These are phyloP conservation scores for Rehmannia glutinosa DNA, from an alignment of 257 asterid species.

Conservation along the genomic window DNA sequence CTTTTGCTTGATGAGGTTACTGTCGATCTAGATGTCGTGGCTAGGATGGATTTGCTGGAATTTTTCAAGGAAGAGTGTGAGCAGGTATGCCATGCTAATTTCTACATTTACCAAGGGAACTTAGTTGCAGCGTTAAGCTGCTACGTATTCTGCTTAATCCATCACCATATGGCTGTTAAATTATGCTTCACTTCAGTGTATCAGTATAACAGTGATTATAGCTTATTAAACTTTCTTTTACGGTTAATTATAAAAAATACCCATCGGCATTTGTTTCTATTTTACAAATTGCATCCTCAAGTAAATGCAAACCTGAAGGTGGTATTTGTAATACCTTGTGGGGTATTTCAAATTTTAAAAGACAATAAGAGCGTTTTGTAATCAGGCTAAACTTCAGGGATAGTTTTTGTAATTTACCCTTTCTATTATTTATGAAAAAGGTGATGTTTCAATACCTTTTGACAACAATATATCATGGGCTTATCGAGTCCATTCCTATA, in stretches of 20 bases:
- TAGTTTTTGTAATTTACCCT: no score
- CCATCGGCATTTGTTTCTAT: background rate
- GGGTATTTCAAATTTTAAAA: no score
- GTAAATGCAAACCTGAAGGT: no score
- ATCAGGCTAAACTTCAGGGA: background rate
- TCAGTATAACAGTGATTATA: background rate
- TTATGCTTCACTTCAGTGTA: background rate
- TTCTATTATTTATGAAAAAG: no score
- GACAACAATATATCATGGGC: no score
- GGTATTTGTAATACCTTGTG: background rate
- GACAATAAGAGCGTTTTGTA: background rate
- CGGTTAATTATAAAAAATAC: background rate
- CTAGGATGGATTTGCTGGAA: constrained; percentile 94
- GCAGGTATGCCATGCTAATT: constrained; percentile 40
- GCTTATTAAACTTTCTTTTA: no score
- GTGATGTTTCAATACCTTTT: no score
- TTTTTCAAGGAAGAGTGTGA: constrained; percentile 92
- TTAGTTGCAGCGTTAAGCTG: no score
- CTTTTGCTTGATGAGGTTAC: constrained; percentile 97
- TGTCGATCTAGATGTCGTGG: constrained; percentile 92
- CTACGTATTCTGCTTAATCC: no score
- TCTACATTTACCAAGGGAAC: no score
- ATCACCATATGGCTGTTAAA: background rate
- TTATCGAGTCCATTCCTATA: background rate
- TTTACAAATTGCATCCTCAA: background rate